phyloP scores from a whole-genome alignment of 352 stramenopile genomes.

The Phytophthora sojae region DNA sequence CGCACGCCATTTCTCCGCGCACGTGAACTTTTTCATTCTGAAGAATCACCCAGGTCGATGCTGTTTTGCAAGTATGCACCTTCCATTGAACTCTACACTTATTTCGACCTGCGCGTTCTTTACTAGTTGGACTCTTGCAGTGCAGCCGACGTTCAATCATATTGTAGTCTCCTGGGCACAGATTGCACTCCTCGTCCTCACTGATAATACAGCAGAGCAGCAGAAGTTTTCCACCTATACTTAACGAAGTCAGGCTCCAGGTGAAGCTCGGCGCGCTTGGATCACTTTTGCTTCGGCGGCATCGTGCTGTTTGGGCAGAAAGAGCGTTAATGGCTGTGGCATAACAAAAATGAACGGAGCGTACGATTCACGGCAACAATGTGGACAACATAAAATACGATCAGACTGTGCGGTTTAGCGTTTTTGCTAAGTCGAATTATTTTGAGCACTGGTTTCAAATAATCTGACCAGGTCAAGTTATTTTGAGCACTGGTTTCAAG shows the following conservation, averaged over 20 bases:
- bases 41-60: neutral
- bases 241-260: slow-evolving; percentile 3
- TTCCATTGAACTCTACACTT: slow-evolving; percentile 15
- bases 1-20: neutral
- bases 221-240: slow-evolving; percentile 11
- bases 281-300: slow-evolving; percentile 2
- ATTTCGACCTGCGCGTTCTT: neutral
- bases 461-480: neutral
- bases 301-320: slow-evolving; percentile 1
- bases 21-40: neutral
- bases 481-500: neutral
- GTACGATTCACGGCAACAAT: neutral
- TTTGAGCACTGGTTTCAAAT: neutral
- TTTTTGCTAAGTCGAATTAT: neutral
- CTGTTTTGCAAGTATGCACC: neutral
- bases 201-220: neutral
- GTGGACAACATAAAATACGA: neutral
- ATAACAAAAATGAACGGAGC: neutral
- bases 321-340: neutral
- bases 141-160: slow-evolving; percentile 14
- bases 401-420: neutral
- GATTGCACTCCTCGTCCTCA: neutral
- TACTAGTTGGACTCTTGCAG: slow-evolving; percentile 11
- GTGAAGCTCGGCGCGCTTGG: slow-evolving; percentile 4
- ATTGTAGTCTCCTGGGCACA: slow-evolving; percentile 10